These are phyloP conservation scores for Edaphochlamys debaryana DNA, from an alignment of 139 green algal genomes.

Conservation along the genomic window DNA sequence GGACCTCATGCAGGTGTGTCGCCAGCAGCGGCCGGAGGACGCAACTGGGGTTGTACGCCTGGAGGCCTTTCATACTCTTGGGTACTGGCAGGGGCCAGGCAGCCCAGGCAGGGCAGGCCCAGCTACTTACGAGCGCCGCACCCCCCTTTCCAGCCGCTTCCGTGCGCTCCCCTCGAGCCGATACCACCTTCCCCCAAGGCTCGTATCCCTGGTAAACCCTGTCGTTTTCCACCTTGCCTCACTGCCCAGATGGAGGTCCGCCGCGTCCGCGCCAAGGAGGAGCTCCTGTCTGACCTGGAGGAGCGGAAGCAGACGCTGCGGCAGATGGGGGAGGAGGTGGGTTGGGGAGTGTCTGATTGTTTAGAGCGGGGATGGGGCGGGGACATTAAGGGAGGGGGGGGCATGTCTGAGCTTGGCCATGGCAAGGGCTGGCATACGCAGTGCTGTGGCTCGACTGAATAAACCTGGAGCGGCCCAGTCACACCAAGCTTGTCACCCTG, in stretches of 20 bases:
- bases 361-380: background rate
- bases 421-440: background rate
- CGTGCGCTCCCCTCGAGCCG: too few species aligned
- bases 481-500: too few species aligned
- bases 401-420: background rate
- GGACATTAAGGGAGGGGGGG: background rate
- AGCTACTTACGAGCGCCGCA: too few species aligned
- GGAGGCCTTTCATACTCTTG: too few species aligned
- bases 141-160: too few species aligned
- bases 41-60: background rate
- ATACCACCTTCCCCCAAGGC: too few species aligned
- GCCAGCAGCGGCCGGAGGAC: background rate
- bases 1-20: slow-evolving; percentile 9
- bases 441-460: too few species aligned
- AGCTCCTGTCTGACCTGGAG: slow-evolving; percentile 22
- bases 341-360: background rate
- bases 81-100: too few species aligned
- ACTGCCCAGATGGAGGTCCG: slow-evolving; percentile 26
- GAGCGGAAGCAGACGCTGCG: slow-evolving; percentile 12
- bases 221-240: too few species aligned
- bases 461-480: too few species aligned
- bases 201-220: too few species aligned
- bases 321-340: slow-evolving; percentile 29
- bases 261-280: slow-evolving; percentile 22
- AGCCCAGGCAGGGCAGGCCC: too few species aligned